These are phyloP conservation scores for Neofusicoccum cordaticola DNA, from an alignment of 2,329 filamentous ascomycete species.

Conservation along the genomic window DNA sequence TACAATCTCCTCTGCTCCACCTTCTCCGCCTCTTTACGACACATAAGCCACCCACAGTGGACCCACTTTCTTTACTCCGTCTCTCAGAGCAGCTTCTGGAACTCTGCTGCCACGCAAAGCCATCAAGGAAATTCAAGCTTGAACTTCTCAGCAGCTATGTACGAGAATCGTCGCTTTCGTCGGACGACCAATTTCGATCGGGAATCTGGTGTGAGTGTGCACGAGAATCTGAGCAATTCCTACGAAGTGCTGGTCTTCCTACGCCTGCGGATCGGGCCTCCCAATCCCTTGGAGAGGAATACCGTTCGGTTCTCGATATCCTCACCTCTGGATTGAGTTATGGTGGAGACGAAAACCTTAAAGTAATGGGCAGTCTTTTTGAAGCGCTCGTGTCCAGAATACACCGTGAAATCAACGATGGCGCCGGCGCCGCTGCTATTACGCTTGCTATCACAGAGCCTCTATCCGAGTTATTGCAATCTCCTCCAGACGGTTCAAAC, in stretches of 20 bases:
- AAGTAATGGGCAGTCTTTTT: conserved; percentile 48
- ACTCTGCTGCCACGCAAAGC: conserved; percentile 7
- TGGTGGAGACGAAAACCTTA: conserved; percentile 28
- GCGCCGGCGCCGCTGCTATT: conserved; percentile 66
- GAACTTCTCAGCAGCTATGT: conserved; percentile 39
- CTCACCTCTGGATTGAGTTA: conserved; percentile 58
- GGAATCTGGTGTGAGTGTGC: conserved; percentile 27
- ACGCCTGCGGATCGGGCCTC: background rate
- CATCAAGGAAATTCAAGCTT: conserved; percentile 28
- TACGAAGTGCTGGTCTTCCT: background rate
- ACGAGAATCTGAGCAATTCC: background rate
- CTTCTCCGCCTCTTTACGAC: conserved; percentile 61
- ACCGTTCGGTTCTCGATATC: conserved; percentile 66
- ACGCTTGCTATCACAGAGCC: conserved; percentile 69
- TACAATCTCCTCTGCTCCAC: conserved; percentile 63
- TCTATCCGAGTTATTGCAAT: conserved; percentile 50
- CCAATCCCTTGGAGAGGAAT: conserved; percentile 60
- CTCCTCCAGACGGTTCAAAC: background rate
- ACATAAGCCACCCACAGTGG: conserved; percentile 21
- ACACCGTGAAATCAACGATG: conserved; percentile 51
- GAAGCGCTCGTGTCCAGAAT: conserved; percentile 47
- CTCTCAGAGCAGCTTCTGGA: background rate
- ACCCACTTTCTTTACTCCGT: background rate
- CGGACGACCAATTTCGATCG: conserved; percentile 22
- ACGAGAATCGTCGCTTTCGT: conserved; percentile 24